These are phyloP conservation scores for Colletotrichum orchidophilum DNA, from an alignment of 2,329 filamentous ascomycete species.

Conservation along the genomic window DNA sequence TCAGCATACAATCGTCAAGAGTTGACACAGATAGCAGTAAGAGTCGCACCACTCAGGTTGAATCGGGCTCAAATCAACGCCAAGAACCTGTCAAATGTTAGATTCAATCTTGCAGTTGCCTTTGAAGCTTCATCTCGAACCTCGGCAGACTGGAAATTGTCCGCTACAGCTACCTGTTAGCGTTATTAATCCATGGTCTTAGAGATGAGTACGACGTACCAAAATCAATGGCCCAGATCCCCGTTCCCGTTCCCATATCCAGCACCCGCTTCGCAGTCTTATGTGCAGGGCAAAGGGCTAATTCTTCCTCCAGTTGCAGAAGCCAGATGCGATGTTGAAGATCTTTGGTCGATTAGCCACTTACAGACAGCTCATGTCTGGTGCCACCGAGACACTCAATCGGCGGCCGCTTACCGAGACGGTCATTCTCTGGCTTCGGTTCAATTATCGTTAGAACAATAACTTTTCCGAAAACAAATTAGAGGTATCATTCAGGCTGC, in stretches of 20 bases:
- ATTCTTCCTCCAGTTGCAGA: conserved; percentile 42
- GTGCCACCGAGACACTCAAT: neutral
- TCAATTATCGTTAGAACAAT: neutral
- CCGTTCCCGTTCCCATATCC: conserved; percentile 60
- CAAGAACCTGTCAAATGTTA: conserved; percentile 4
- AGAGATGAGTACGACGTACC: conserved; percentile 34
- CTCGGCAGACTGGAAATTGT: conserved; percentile 42
- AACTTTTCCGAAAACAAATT: no score
- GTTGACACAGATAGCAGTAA: no score
- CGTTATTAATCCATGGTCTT: no score
- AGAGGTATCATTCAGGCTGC: no score
- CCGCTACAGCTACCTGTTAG: conserved; percentile 34
- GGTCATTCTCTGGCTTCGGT: conserved; percentile 41
- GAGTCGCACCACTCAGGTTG: conserved; percentile 9
- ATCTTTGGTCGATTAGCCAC: conserved; percentile 34
- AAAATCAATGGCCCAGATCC: conserved; percentile 55
- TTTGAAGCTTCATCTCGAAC: conserved; percentile 13
- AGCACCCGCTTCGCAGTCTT: conserved; percentile 43
- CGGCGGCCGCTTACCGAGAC: conserved; percentile 33
- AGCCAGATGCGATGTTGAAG: conserved; percentile 47
- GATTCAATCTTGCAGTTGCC: neutral
- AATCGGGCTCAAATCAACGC: conserved; percentile 26
- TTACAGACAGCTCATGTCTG: neutral
- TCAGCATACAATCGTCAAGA: neutral
- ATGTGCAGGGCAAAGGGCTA: conserved; percentile 39